These are phyloP conservation scores for Allium fistulosum DNA, from an alignment of 106 monocot species.

Conservation along the genomic window DNA sequence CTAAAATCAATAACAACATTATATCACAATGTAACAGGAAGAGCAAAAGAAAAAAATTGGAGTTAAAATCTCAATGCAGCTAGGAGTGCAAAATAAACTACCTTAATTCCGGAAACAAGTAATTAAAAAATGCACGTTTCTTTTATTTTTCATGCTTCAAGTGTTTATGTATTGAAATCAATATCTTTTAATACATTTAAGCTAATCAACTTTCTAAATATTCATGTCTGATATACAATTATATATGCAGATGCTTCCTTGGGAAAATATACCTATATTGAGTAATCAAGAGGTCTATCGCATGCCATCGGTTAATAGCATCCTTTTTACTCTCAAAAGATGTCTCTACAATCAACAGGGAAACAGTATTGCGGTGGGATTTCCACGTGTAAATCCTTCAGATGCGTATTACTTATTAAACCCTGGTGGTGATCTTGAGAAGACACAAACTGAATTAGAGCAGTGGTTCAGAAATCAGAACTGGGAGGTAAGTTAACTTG, in stretches of 20 bases:
- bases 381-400: constrained; percentile 53
- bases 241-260: constrained; percentile 68
- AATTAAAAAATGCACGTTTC: no score
- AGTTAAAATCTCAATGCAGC: no score
- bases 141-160: no score
- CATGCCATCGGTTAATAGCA: constrained; percentile 72
- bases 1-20: no score
- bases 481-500: constrained; percentile 33
- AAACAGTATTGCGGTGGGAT: neutral
- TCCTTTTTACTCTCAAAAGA: constrained; percentile 30
- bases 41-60: no score
- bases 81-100: no score
- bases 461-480: constrained; percentile 58
- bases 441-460: constrained; percentile 70
- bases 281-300: constrained; percentile 85
- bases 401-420: constrained; percentile 70
- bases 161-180: no score
- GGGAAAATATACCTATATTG: constrained; percentile 74
- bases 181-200: no score
- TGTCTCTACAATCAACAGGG: constrained; percentile 12
- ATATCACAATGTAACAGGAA: no score
- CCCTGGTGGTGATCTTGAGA: constrained; percentile 64
- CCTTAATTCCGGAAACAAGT: no score
- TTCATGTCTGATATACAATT: neutral
- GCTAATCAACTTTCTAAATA: no score